Evolutionary conservation across 345 rosid species (phyloP).

Genomic region (Lepidium africanum): DNA sequence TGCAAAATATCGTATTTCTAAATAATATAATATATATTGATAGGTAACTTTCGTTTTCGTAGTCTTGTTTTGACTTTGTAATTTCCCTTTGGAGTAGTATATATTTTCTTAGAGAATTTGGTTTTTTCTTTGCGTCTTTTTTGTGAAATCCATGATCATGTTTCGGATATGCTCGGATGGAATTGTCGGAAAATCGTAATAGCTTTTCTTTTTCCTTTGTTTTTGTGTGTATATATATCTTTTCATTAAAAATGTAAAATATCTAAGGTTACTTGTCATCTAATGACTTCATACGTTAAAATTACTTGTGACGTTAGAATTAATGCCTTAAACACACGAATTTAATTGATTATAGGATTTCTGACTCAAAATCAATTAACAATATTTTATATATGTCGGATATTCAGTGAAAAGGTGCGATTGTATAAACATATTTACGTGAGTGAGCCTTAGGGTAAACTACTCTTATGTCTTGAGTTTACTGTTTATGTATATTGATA

Average conservation of each 20-base stretch:
- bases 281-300: neutral
- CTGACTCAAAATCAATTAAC: too few species aligned
- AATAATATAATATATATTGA: neutral
- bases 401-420: too few species aligned
- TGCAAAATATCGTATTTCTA: neutral
- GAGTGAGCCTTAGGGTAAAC: neutral
- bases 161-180: conserved; percentile 19
- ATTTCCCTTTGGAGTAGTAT: neutral
- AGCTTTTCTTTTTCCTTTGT: neutral
- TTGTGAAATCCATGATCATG: conserved; percentile 13
- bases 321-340: neutral
- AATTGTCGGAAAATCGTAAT: conserved; percentile 1
- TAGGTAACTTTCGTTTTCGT: conserved; percentile 10
- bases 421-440: too few species aligned
- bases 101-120: neutral
- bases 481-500: neutral
- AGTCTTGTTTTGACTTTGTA: conserved; percentile 17
- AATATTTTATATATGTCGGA: too few species aligned
- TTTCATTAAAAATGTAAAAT: neutral
- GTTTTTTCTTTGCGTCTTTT: neutral
- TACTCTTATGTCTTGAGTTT: neutral
- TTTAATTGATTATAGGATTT: neutral
- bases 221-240: neutral
- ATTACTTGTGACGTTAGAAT: neutral
- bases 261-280: neutral